Evolutionary conservation across 176 grass and related monocot genomes (phyloP), one percentile per base, ranked within the genome.

Genomic region (Oryza australiensis): DNA sequence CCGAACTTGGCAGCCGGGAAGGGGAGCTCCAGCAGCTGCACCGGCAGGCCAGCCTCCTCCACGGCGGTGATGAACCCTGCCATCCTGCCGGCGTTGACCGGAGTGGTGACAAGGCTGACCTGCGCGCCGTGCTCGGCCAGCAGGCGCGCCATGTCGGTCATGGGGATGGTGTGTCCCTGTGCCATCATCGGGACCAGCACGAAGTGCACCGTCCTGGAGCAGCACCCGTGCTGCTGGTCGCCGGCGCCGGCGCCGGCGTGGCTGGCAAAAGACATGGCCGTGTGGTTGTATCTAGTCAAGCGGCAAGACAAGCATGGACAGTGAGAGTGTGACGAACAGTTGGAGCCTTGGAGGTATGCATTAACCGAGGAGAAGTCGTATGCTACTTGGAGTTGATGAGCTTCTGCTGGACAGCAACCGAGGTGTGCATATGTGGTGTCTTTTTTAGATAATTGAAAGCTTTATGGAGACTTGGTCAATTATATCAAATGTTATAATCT

Each of bases 121-220:
- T 55, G 65, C 7, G 84, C 90, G 24, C 87, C 90, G 9, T 77
- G 90, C 72, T 85, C 68, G 3, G 93, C 89, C 30, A 92, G 84
- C 33, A 95, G 64, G 66, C 69, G 71, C 0, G 90, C 93, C 89
- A 94, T 86, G 82, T 92, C 89, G 7, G 69, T 80, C 93, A 94
- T 94, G 3, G 89, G 93, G 51, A 94, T 94, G 67, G 67, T 86
- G 63, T 94, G 93, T 13, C 89, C 93, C 76, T 87, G 89, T 23
- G 87, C 84, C 89, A 94, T 83, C 49, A 90, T 2, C 0, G 93
- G 93, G 12, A 94, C 82, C 15, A 92, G 62, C 26, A 92, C 68
- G 29, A 89, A 92, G 65, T 92, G 87, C 26, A 68, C 27, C 49
- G 12, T n/a, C 53, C 1, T n/a, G 16, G 53, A 57, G 20, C 34